phyloP scores from a whole-genome alignment of 2,329 filamentous ascomycete species.

The Pseudocercospora musae region DNA sequence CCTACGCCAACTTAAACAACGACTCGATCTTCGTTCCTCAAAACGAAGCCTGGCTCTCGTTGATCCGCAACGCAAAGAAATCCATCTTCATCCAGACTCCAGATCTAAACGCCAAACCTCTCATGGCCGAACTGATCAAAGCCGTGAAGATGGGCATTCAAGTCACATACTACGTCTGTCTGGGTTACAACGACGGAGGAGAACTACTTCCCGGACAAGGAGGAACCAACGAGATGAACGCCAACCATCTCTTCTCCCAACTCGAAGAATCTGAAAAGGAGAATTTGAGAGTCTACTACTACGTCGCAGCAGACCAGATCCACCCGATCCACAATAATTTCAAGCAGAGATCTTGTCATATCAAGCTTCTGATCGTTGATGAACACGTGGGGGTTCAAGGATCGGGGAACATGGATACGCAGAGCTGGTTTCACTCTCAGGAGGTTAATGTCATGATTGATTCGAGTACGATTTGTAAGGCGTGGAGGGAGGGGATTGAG shows the following conservation, averaged over 20 bases:
- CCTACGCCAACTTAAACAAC: conserved; percentile 63
- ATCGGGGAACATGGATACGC: conserved; percentile 77
- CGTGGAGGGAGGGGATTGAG: conserved; percentile 29
- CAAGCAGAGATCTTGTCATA: conserved; percentile 67
- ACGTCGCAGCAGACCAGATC: conserved; percentile 70
- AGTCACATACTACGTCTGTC: conserved; percentile 68
- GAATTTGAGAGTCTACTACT: conserved; percentile 57
- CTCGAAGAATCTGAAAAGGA: conserved; percentile 48
- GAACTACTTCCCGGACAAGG: conserved; percentile 73
- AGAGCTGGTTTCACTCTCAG: conserved; percentile 74
- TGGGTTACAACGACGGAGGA: conserved; percentile 76
- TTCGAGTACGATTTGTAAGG: conserved; percentile 55
- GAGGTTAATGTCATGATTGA: conserved; percentile 77
- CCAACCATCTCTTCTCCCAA: conserved; percentile 55
- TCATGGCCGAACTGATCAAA: conserved; percentile 60
- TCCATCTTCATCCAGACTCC: conserved; percentile 76
- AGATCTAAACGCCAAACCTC: conserved; percentile 68
- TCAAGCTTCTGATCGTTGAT: conserved; percentile 75
- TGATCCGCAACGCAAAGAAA: conserved; percentile 60
- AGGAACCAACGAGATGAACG: conserved; percentile 70
- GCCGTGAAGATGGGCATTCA: conserved; percentile 66
- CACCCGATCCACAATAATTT: conserved; percentile 63
- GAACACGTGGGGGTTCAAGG: conserved; percentile 66
- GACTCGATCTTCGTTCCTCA: conserved; percentile 64
- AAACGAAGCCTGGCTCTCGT: conserved; percentile 70